Percentiles rank a stretch among this genome's conserved stretches.
Evolutionary conservation across 805 yeast genomes (phyloP).

Genomic region (Ogataea siamensis): DNA sequence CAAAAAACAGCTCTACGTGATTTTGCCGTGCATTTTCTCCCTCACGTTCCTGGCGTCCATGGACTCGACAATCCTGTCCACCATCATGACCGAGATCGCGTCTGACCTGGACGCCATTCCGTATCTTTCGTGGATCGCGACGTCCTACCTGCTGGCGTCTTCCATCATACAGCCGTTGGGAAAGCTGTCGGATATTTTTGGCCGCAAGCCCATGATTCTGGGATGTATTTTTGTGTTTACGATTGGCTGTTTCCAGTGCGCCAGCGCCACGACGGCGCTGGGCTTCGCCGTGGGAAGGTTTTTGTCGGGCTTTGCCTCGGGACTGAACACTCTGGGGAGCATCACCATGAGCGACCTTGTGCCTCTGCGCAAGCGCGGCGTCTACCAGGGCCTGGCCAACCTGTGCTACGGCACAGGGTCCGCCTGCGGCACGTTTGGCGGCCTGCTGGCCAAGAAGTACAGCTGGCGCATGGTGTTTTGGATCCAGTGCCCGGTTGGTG

Average conservation of each 20-base stretch:
- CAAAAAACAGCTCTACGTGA: conserved; percentile 28
- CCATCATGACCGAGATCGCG: conserved; percentile 62
- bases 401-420: conserved; percentile 78
- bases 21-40: conserved; percentile 42
- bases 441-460: conserved; percentile 50
- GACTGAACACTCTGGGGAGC: conserved; percentile 73
- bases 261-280: conserved; percentile 44
- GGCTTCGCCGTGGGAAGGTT: conserved; percentile 57
- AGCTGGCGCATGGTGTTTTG: conserved; percentile 70
- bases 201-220: conserved; percentile 53
- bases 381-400: conserved; percentile 84
- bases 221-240: conserved; percentile 56
- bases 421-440: conserved; percentile 60
- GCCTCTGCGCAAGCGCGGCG: conserved; percentile 76
- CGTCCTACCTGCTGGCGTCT: conserved; percentile 63
- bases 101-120: conserved; percentile 65
- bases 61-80: conserved; percentile 67
- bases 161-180: conserved; percentile 78
- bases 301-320: conserved; percentile 90
- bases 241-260: conserved; percentile 57
- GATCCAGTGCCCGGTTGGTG: conserved; percentile 53
- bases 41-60: conserved; percentile 60
- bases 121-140: conserved; percentile 70
- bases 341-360: conserved; percentile 78
- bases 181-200: conserved; percentile 68